phyloP scores from a whole-genome alignment of 768 basidiomycete genomes.

The Trametes meyenii region DNA sequence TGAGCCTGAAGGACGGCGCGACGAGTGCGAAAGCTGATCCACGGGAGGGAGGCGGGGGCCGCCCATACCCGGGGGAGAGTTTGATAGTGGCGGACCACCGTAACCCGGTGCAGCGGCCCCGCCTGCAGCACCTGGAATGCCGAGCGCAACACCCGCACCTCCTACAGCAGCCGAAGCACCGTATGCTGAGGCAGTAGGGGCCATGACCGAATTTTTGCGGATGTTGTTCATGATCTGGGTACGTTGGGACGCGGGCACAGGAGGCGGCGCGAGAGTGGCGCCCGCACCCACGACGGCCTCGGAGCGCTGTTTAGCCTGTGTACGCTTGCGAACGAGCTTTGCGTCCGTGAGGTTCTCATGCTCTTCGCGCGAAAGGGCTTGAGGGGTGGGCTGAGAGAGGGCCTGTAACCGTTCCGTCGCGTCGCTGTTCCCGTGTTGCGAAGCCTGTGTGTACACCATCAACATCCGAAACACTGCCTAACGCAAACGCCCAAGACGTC shows the following conservation, averaged over 20 bases:
- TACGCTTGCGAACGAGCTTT: constrained; percentile 83
- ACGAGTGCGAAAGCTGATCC: constrained; percentile 1
- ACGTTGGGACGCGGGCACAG: constrained; percentile 38
- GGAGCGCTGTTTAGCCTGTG: constrained; percentile 65
- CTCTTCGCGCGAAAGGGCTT: constrained; percentile 72
- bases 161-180: neutral
- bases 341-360: constrained; percentile 79
- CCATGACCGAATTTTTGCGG: constrained; percentile 47
- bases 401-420: constrained; percentile 75
- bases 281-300: constrained; percentile 34
- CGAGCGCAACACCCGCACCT: neutral
- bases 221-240: constrained; percentile 56
- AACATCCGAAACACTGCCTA: constrained; percentile 1
- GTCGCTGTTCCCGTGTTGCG: constrained; percentile 78
- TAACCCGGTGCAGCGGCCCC: neutral
- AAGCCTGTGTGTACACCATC: constrained; percentile 50
- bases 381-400: constrained; percentile 61
- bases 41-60: constrained; percentile 12
- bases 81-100: constrained; percentile 7
- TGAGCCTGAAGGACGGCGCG: constrained; percentile 1
- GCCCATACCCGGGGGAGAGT: constrained; percentile 10
- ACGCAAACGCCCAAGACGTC: neutral
- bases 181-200: neutral
- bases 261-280: constrained; percentile 1
- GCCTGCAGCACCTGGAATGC: neutral